A percentile compares a stretch with the other conserved stretches of the same genome.
phyloP scores from a whole-genome alignment of 108 stramenopile genomes.

The Phaeodactylum tricornutum region DNA sequence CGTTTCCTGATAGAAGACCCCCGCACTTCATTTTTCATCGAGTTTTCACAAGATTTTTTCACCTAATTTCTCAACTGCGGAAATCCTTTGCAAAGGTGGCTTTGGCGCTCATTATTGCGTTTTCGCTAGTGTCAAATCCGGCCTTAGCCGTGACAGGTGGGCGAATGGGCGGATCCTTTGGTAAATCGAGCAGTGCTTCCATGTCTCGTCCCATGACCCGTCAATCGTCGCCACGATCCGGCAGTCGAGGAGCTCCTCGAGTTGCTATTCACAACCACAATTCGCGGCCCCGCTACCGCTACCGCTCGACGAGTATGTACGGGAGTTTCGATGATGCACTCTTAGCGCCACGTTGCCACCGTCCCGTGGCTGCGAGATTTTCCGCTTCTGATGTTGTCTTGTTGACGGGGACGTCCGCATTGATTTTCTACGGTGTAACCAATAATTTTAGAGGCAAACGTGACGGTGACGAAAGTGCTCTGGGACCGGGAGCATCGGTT shows the following conservation, averaged over 20 bases:
- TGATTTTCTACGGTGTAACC: conserved; percentile 9
- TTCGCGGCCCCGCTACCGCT: conserved; percentile 5
- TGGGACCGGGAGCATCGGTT: conserved; percentile 56
- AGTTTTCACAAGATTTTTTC: too few species aligned
- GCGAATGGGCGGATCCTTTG: conserved; percentile 54
- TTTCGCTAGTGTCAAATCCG: conserved; percentile 5
- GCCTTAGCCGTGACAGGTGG: conserved; percentile 39
- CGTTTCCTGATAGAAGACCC: too few species aligned
- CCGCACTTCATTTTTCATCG: too few species aligned
- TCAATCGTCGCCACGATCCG: conserved; percentile 11
- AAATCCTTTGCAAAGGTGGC: conserved; percentile 5
- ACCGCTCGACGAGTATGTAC: conserved; percentile 8
- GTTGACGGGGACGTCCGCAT: conserved; percentile 1
- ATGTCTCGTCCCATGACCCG: conserved; percentile 9
- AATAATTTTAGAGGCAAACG: conserved; percentile 6
- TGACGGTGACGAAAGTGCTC: conserved; percentile 7
- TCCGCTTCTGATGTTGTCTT: conserved; percentile 12
- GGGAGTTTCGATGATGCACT: background rate
- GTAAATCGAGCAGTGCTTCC: background rate
- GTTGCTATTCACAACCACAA: too few species aligned
- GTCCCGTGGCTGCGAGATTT: background rate
- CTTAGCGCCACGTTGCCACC: background rate
- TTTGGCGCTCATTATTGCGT: conserved; percentile 7
- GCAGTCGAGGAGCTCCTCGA: conserved; percentile 11
- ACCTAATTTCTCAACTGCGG: too few species aligned